phyloP scores from a whole-genome alignment of 208 protist species.

The Leishmania tropica region DNA sequence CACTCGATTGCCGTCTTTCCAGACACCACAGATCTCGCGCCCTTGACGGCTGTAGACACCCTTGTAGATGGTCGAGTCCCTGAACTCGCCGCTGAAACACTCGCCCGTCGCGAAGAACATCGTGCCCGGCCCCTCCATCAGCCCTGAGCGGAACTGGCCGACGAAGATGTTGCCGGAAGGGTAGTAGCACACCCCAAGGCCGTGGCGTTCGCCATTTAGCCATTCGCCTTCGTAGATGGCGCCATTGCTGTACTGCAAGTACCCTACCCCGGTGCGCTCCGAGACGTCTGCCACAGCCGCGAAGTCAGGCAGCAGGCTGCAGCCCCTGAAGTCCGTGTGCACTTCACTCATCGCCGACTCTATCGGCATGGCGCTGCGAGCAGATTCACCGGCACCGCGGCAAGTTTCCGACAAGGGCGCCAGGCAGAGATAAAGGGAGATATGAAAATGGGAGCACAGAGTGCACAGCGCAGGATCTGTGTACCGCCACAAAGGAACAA shows the following conservation, averaged over 20 bases:
- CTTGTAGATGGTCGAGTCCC: conserved; percentile 36
- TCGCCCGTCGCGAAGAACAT: conserved; percentile 61
- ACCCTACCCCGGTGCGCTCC: conserved; percentile 25
- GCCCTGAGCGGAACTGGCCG: conserved; percentile 49
- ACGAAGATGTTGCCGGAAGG: conserved; percentile 67
- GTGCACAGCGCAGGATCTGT: background rate
- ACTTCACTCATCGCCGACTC: background rate
- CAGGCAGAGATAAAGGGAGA: background rate
- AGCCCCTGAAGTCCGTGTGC: conserved; percentile 22
- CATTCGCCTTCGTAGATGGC: conserved; percentile 64
- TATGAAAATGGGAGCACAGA: background rate
- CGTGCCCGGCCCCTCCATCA: conserved; percentile 60
- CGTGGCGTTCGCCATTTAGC: conserved; percentile 48
- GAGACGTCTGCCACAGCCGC: conserved; percentile 11
- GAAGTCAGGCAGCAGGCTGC: conserved; percentile 18
- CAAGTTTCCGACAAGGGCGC: too few relatives aligned
- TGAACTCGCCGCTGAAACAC: conserved; percentile 58
- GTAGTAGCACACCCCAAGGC: conserved; percentile 63
- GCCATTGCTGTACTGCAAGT: conserved; percentile 40
- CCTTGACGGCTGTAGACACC: conserved; percentile 42
- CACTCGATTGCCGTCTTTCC: conserved; percentile 39
- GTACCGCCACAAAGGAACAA: background rate
- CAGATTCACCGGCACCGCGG: background rate
- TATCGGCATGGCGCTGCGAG: background rate
- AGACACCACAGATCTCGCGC: conserved; percentile 39